Evolutionary conservation across 306 rosid genomes (phyloP), one percentile per base, ranked within the genome.

Genomic region (Dryas drummondii): DNA sequence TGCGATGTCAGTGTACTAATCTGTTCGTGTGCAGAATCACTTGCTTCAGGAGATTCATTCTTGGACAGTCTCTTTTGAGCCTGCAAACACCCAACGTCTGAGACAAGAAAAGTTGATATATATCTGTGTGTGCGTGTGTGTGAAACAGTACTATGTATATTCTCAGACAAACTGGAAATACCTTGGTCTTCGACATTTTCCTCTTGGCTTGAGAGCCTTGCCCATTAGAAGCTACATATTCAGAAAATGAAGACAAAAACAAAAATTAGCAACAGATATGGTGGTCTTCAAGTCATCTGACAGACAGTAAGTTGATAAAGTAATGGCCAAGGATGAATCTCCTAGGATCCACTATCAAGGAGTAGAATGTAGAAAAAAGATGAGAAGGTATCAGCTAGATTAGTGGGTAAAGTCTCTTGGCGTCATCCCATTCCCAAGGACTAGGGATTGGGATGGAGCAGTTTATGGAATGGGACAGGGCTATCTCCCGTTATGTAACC

Each of bases 191-290:
- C 73, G 84, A 71, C 86, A 82, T 89, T 67, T 84, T 71, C 76
- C 66, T 84, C 86, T 86, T 92, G 72, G 86, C 87, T 87, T 87
- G 86, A 81, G 99, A 88, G 82, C 88, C 96, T 90, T 92, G 88
- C 69, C 91, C 97, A 86, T 88, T 94, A 75, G 92, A 74, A 78
- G 90, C 97, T 92, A 32, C 1, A 2, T 32, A 32, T 32, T 87
- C 78, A 79, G 58, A 22, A 17, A 78, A 54, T 72, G 27, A 71
- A 79, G 60, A 82, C 67, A 37, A 32, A 78, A 82, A 83, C 9
- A 77, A 72, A 41, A 52, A 68, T 85, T 58, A 80, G 87, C 78
- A 81, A 70, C 73, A 14, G 59, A 76, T 11, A 50, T 26, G 17
- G 12, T 2, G 74, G 60, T 41, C 54, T 59, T 77, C 75, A 48